Percentiles rank a stretch among this genome's conserved stretches.
These are phyloP conservation scores for Trichoderma sp. DNA, from an alignment of 2,329 filamentous ascomycete genomes.

Conservation along the genomic window DNA sequence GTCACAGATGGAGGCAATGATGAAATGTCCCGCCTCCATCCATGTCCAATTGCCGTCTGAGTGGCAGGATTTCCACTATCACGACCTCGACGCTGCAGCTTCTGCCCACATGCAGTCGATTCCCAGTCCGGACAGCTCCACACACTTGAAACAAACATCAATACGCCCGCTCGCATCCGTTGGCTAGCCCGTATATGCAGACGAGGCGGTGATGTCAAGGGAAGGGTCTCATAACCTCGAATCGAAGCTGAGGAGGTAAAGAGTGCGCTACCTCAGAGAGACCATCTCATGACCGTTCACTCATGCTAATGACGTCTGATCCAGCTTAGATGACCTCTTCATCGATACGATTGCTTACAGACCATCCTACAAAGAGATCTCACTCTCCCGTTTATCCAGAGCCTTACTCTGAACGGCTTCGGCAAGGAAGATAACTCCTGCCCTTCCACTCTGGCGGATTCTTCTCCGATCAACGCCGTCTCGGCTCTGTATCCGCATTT, in stretches of 20 bases:
- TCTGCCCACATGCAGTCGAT: background rate
- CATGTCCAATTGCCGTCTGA: no score
- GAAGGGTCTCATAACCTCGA: no score
- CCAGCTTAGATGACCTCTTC: no score
- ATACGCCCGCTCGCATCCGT: background rate
- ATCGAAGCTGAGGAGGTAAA: no score
- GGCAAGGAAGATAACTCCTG: background rate
- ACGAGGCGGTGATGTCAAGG: background rate
- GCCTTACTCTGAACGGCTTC: no score
- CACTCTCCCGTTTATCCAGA: background rate
- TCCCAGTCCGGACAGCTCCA: background rate
- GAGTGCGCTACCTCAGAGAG: no score
- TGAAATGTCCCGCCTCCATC: background rate
- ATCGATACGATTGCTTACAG: no score
- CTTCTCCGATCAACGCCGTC: background rate
- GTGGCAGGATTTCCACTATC: background rate
- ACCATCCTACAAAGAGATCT: background rate
- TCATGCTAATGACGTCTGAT: no score
- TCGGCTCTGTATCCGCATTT: background rate
- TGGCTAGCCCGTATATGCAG: background rate
- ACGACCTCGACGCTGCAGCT: background rate
- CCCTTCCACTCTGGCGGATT: background rate
- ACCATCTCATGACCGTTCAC: no score
- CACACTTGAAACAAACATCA: conserved; percentile 7
- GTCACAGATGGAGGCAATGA: no score